A percentile compares a stretch with the other conserved stretches of the same genome.
These are phyloP conservation scores for Boletus reticuloceps DNA, from an alignment of 768 basidiomycete species.

Conservation along the genomic window DNA sequence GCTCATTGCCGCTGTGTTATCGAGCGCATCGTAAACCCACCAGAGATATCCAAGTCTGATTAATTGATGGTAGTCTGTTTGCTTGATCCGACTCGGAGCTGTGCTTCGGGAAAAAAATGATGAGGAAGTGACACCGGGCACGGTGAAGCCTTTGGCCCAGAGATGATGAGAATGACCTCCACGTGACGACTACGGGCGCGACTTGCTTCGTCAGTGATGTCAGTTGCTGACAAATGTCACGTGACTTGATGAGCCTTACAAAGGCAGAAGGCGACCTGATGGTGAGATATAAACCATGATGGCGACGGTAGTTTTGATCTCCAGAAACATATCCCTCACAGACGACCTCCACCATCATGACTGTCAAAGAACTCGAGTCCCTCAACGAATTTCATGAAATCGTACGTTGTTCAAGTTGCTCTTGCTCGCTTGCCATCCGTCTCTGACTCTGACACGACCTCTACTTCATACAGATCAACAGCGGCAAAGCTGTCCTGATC, in stretches of 20 bases:
- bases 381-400: not conserved
- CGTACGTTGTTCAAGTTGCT: not conserved
- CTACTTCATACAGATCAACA: not conserved
- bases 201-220: not conserved
- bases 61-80: not conserved
- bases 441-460: not conserved
- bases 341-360: not conserved
- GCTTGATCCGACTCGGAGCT: too few relatives aligned
- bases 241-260: not conserved
- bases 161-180: too few relatives aligned
- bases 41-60: too few relatives aligned
- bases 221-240: slow-evolving; percentile 2
- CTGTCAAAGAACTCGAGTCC: not conserved
- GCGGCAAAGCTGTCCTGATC: slow-evolving; percentile 9
- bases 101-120: too few relatives aligned
- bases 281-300: not conserved
- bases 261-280: not conserved
- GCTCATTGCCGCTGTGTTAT: too few relatives aligned
- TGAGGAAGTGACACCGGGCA: too few relatives aligned
- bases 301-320: not conserved
- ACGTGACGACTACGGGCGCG: too few relatives aligned
- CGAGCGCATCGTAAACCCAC: too few relatives aligned
- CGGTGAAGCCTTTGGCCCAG: too few relatives aligned
- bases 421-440: not conserved
- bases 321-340: not conserved